Conservation (phyloP, 164 flowering plant species). For the Macadamia tetraphylla region DNA sequence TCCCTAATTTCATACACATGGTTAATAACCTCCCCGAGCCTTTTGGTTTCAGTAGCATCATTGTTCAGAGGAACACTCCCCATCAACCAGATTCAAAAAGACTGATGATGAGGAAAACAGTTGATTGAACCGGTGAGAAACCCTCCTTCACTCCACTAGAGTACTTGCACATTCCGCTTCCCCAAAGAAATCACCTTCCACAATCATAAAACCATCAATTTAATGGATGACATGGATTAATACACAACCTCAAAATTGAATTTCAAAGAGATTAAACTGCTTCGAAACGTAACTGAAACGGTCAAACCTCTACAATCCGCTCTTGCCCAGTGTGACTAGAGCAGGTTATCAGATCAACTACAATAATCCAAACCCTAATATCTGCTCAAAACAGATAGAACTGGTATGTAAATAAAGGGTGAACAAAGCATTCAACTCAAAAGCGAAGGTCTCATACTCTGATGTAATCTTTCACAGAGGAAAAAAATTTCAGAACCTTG, state of each 20-base stretch:
- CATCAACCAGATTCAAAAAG: slow-evolving; percentile 54
- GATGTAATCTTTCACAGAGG: neutral
- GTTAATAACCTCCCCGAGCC: slow-evolving; percentile 27
- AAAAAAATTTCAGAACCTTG: neutral
- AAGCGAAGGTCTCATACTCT: neutral
- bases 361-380: neutral
- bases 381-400: neutral
- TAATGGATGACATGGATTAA: neutral
- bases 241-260: slow-evolving; percentile 8
- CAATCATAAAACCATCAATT: slow-evolving; percentile 7
- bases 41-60: slow-evolving; percentile 26
- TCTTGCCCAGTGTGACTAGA: neutral
- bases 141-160: slow-evolving; percentile 21
- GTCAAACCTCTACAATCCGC: neutral
- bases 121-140: slow-evolving; percentile 17
- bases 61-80: slow-evolving; percentile 31
- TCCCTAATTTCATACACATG: slow-evolving; percentile 23
- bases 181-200: slow-evolving; percentile 12
- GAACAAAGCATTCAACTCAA: neutral
- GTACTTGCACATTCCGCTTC: slow-evolving; percentile 35
- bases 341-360: neutral
- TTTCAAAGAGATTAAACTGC: slow-evolving; percentile 4
- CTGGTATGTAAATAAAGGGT: neutral
- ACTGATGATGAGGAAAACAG: slow-evolving; percentile 25
- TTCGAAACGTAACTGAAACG: slow-evolving; percentile 1